Conservation (phyloP, 805 yeast genomes). For the Yamadazyma akitaensis region DNA sequence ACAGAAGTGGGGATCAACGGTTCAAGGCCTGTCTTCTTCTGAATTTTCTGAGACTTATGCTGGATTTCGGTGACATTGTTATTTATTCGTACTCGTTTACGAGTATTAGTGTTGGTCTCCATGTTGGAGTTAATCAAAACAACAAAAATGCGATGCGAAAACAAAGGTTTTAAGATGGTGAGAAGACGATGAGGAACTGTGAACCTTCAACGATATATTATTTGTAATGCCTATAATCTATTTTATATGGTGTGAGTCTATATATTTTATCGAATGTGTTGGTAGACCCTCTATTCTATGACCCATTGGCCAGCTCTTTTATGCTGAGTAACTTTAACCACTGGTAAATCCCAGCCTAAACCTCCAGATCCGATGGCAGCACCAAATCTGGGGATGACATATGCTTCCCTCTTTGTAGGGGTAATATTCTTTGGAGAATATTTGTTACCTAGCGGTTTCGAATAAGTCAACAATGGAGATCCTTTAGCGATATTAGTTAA, state of each 20-base stretch:
- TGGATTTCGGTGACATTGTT: constrained; percentile 11
- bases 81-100: constrained; percentile 14
- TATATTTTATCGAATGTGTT: too few relatives aligned
- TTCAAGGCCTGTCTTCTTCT: not conserved
- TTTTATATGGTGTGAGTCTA: too few relatives aligned
- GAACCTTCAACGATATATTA: too few relatives aligned
- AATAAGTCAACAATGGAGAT: constrained; percentile 72
- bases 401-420: constrained; percentile 73
- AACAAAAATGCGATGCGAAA: constrained; percentile 7
- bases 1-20: constrained; percentile 58
- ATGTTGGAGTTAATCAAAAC: not conserved
- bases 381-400: constrained; percentile 88
- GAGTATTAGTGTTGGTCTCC: not conserved
- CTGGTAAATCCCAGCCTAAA: constrained; percentile 85
- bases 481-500: constrained; percentile 72
- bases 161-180: not conserved
- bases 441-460: constrained; percentile 91
- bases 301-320: constrained; percentile 71
- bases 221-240: too few relatives aligned
- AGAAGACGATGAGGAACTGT: not conserved
- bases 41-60: not conserved
- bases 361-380: constrained; percentile 81
- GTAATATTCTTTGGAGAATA: constrained; percentile 72
- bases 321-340: constrained; percentile 70
- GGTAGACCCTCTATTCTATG: constrained; percentile 19